Evolutionary conservation across 495 filamentous ascomycete genomes (phyloP).

Genomic region (Astrocystis sublimbata): DNA sequence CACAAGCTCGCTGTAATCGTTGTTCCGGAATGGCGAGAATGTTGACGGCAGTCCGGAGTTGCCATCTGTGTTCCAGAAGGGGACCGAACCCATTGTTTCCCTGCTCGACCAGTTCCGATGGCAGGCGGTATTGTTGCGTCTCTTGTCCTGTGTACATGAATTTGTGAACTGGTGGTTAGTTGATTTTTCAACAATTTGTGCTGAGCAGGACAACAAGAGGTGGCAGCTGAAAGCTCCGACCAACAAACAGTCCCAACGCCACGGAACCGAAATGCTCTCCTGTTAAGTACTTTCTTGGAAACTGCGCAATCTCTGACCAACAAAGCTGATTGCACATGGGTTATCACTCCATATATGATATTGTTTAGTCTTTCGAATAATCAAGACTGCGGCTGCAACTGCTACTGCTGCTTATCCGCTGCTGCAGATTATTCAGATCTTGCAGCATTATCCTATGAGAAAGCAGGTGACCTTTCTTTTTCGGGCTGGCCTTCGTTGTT

Average conservation of each 20-base stretch:
- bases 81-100: neutral
- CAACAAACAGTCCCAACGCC: neutral
- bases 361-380: neutral
- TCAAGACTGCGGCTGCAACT: neutral
- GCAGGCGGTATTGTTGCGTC: neutral
- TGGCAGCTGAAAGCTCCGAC: neutral
- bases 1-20: neutral
- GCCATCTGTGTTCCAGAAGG: neutral
- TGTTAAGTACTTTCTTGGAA: neutral
- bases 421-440: neutral
- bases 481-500: too few relatives aligned
- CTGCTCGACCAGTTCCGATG: neutral
- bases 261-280: neutral
- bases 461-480: neutral
- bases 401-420: neutral
- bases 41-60: slow-evolving; percentile 24
- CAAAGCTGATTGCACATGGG: neutral
- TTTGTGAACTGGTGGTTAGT: neutral
- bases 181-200: neutral
- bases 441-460: neutral
- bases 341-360: neutral
- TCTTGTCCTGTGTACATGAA: neutral
- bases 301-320: neutral
- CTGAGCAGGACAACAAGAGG: neutral
- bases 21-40: slow-evolving; percentile 25